phyloP scores from a whole-genome alignment of 495 filamentous ascomycete genomes.

The Talaromyces trachyspermus region DNA sequence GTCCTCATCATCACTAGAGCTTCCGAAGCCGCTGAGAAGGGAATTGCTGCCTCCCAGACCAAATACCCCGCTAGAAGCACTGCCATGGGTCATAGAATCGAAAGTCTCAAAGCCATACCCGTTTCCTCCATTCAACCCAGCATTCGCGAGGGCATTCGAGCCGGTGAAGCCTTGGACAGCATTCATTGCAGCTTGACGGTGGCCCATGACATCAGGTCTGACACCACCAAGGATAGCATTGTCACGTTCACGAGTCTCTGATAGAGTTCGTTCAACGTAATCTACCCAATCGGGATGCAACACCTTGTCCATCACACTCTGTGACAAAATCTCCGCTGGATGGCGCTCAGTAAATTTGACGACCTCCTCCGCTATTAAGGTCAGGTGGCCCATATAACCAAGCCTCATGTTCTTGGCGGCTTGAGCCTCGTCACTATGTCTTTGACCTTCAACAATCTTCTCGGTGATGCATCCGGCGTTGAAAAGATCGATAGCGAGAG shows the following conservation, averaged over 20 bases:
- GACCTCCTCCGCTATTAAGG: constrained; percentile 95
- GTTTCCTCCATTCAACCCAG: constrained; percentile 54
- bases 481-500: constrained; percentile 88
- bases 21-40: constrained; percentile 89
- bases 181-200: constrained; percentile 59
- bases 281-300: constrained; percentile 84
- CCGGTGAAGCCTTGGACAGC: constrained; percentile 52
- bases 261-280: constrained; percentile 90
- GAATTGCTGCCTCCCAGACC: constrained; percentile 52
- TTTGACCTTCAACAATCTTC: constrained; percentile 85
- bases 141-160: constrained; percentile 69
- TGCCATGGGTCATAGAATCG: constrained; percentile 63
- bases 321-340: constrained; percentile 77
- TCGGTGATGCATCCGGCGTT: constrained; percentile 83
- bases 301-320: constrained; percentile 78
- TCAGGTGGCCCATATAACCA: constrained; percentile 98
- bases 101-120: constrained; percentile 63
- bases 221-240: constrained; percentile 98
- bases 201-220: constrained; percentile 73
- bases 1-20: constrained; percentile 92
- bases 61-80: constrained; percentile 58
- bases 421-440: constrained; percentile 77
- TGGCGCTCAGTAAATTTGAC: constrained; percentile 97
- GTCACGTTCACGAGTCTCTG: constrained; percentile 90
- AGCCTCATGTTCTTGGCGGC: constrained; percentile 76